Conservation (phyloP, 1,284 basidiomycete species). For the Tylopilus orsonianus region DNA sequence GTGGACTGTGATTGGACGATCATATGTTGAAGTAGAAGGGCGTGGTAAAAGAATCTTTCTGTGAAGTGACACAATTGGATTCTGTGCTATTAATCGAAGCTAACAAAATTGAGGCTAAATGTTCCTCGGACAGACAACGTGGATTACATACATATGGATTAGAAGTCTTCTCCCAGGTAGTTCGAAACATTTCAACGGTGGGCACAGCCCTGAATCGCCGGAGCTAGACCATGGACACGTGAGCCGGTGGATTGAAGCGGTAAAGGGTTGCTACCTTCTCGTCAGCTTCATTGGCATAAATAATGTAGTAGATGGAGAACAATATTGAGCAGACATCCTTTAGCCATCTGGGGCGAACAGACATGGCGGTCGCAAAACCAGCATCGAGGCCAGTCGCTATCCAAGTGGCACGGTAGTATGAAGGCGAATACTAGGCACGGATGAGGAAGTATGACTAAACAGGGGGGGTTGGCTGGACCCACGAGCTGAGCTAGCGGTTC, state of each 20-base stretch:
- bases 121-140: conserved; percentile 25
- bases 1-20: conserved; percentile 80
- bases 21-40: conserved; percentile 73
- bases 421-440: conserved; percentile 74
- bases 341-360: conserved; percentile 90
- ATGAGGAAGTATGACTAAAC: conserved; percentile 14
- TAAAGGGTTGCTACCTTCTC: conserved; percentile 66
- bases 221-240: conserved; percentile 52
- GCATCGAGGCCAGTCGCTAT: conserved; percentile 93
- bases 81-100: conserved; percentile 67
- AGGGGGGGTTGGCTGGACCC: conserved; percentile 31
- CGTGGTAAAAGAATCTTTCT: conserved; percentile 81
- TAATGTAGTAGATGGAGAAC: conserved; percentile 90
- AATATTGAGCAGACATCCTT: conserved; percentile 83
- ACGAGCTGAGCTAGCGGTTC: conserved; percentile 90
- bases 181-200: conserved; percentile 92
- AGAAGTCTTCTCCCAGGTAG: conserved; percentile 94
- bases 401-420: conserved; percentile 98
- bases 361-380: conserved; percentile 94
- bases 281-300: conserved; percentile 91
- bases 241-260: not conserved
- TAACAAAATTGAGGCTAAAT: conserved; percentile 31
- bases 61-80: conserved; percentile 64
- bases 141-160: conserved; percentile 87
- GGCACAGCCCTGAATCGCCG: conserved; percentile 89